Evolutionary conservation across 2,329 filamentous ascomycete genomes (phyloP), one percentile per base, ranked within the genome.

Genomic region (Ophiocordyceps camponoti-floridani): DNA sequence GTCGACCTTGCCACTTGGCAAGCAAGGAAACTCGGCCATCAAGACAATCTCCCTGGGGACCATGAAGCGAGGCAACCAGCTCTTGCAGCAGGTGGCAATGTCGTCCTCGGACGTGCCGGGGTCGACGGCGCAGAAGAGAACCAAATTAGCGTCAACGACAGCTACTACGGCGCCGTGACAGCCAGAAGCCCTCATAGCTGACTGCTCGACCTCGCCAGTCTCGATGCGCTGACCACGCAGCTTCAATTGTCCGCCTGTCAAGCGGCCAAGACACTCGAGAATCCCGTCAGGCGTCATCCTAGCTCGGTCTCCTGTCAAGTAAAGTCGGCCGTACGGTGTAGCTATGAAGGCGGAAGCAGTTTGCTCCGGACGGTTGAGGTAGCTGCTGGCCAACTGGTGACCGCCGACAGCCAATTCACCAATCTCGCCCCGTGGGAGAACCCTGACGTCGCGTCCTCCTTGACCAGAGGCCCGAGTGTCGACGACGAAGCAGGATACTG

Each of bases 341-440:
- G 77, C 56, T 13, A 94, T 64, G 54, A 94, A 95, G 0, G 77
- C 79, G 16, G 70, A 65, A 1, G 67, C 63, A 0, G 85, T 94
- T 56, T 91, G 79, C 42, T 88, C 78, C 0, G 76, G 73, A 11
- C 85, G 73, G 54, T 94, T 93, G 44, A 94, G 68, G 57, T 95
- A 95, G 8, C 77, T 84, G 43, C 74, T 67, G 9, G 88, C 86
- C 43, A 94, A 68, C 53, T 95, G 88, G 44, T 73, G 62, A 0
- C 88, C 88, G 10, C 86, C 86, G 27, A 95, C 68, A 3, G 79
- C 84, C 28, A 95, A 73, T 58, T 95, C 88, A 4, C 86, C 86
- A 26, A 78, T 63, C 48, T 84, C 70, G 0, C 83, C 84, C 7
- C 71, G 49, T 0, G 79, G 75, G 1, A 88, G 60, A 14, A 87